Evolutionary conservation across 2,329 filamentous ascomycete species (phyloP), one percentile per base, ranked within the genome.

Genomic region (Arthrobotrys megalospora): DNA sequence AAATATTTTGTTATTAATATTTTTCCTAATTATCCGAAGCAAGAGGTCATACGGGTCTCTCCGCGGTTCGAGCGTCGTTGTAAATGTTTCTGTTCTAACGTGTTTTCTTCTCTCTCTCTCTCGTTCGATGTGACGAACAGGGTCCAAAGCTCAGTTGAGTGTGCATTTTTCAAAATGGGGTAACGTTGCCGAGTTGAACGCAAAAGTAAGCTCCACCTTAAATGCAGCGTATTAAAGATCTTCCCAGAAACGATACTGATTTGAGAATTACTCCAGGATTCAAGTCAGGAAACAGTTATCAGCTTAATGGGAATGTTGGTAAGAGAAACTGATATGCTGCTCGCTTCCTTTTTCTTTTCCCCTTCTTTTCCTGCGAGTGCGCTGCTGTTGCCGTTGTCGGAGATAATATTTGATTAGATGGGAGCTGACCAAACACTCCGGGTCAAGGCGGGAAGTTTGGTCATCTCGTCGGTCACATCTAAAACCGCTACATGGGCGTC

Each of bases 211-310:
- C 91, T 77, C 73, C 66, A 71, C 73, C 38, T 45, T 50, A 43
- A 41, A 24, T 68, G 47, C 53, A 47, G 62, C 55, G 32, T 71
- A 36, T 50, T 41, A 38, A 45, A 48, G 52, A 68, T 79, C 63
- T 73, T 28, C 67, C 66, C 36, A 53, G 53, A 6, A 53, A 21
- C 43, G 24, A 62, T 75, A 63, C 65, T 66, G 58, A 69, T 79
- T 65, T 62, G 53, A 69, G 65, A 53, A 24, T 24, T 10, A 10
- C 36, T 24, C 55, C 75, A 97, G 88, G 95, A 98, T 83, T 94
- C 94, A 11, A 96, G 93, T 80, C 96, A 98, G 85, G 96, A 98
- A 85, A 98, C 95, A 0, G 90, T 97, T 19, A 93, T 99, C 71
- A 95, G 93, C 1, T 87, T 98, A 28, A 79, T 97, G 38, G 96